Percentiles rank a stretch among this genome's conserved stretches.
phyloP scores from a whole-genome alignment of 805 yeast species.

The Lipomyces yamadae region DNA sequence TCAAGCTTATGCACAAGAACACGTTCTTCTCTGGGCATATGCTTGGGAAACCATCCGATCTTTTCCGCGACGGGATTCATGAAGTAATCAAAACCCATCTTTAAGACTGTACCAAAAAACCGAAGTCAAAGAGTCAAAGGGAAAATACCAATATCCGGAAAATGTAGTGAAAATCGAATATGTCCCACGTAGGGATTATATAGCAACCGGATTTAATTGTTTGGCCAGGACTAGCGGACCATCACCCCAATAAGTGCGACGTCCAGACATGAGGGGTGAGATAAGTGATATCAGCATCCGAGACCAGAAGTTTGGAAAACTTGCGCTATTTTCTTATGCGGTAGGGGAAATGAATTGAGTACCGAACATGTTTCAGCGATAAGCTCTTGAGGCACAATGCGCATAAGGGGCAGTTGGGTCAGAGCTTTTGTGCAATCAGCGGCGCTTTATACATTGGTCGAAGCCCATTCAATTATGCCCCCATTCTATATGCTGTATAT shows the following conservation, averaged over 20 bases:
- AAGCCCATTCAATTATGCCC: too few species aligned
- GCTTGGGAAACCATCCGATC: slow-evolving; percentile 36
- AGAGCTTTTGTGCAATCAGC: too few species aligned
- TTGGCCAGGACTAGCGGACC: neutral
- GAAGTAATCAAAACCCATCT: slow-evolving; percentile 30
- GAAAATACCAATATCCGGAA: neutral
- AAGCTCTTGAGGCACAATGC: too few species aligned
- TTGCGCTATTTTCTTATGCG: neutral
- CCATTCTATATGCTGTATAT: too few species aligned
- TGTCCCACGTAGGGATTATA: neutral
- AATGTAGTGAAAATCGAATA: neutral
- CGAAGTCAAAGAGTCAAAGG: neutral
- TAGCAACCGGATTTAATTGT: neutral
- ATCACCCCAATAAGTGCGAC: neutral
- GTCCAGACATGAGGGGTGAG: neutral
- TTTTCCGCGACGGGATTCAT: slow-evolving; percentile 36
- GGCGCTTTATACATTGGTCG: too few species aligned
- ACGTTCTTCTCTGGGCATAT: slow-evolving; percentile 36
- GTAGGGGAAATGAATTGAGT: neutral
- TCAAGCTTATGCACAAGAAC: slow-evolving; percentile 36
- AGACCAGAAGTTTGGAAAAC: neutral
- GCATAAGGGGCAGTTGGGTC: too few species aligned
- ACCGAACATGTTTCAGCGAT: too few species aligned
- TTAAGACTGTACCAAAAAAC: neutral
- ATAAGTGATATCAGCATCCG: neutral